phyloP scores from a whole-genome alignment of 2,329 filamentous ascomycete species.

The Calonectria hawksworthii region DNA sequence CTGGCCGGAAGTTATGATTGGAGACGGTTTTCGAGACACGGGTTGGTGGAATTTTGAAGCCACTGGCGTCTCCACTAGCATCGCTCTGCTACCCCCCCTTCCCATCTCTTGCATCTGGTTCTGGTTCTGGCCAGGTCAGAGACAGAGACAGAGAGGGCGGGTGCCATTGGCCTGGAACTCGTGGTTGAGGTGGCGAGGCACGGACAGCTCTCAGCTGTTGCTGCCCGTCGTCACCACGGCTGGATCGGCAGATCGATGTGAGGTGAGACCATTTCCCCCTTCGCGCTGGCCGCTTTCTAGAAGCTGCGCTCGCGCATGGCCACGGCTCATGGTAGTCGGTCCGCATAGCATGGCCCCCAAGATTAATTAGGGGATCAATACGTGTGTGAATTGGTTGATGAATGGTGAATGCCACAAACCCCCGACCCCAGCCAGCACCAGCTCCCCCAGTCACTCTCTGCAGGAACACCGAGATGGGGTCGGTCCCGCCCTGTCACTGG shows the following conservation, averaged over 20 bases:
- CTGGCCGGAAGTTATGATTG: constrained; percentile 9
- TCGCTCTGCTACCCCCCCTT: constrained; percentile 10
- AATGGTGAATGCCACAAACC: background rate
- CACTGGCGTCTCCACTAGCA: constrained; percentile 22
- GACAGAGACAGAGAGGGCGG: background rate
- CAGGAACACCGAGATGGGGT: constrained; percentile 17
- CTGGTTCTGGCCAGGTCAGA: background rate
- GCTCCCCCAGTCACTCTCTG: constrained; percentile 14
- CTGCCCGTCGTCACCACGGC: background rate
- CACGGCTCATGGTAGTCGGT: background rate
- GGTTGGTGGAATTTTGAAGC: constrained; percentile 32
- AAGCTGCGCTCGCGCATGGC: background rate
- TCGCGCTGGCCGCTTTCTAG: constrained; percentile 9
- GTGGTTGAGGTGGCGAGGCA: background rate
- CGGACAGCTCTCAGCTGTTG: background rate
- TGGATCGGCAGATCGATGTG: background rate
- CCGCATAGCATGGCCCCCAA: background rate
- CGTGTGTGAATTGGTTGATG: background rate
- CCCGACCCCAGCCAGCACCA: too few species aligned
- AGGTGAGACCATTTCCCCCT: background rate
- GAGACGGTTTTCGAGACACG: constrained; percentile 31
- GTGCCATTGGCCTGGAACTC: background rate
- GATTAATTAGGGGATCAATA: constrained; percentile 12
- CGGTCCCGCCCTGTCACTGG: constrained; percentile 19
- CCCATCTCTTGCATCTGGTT: constrained; percentile 21